phyloP scores from a whole-genome alignment of 148 eudicot genomes.

The Drosera capensis region DNA sequence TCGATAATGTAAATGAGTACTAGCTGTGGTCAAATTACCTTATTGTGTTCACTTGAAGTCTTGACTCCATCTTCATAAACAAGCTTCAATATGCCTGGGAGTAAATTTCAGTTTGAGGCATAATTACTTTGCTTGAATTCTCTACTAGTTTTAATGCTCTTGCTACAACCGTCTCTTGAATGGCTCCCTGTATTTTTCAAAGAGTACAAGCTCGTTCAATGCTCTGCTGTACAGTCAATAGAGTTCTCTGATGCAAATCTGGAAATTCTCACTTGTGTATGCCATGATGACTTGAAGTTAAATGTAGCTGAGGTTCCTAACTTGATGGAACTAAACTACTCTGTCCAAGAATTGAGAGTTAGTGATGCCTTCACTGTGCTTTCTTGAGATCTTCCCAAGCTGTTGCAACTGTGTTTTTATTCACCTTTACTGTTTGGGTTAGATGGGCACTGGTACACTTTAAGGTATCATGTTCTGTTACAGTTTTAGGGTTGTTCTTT shows the following conservation, averaged over 20 bases:
- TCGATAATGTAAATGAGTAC: too few species aligned
- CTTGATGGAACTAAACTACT: neutral
- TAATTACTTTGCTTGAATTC: too few species aligned
- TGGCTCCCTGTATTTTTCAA: neutral
- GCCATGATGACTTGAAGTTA: too few species aligned
- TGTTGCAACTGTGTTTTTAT: neutral
- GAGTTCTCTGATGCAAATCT: neutral
- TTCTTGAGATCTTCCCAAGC: neutral
- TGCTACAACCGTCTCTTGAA: too few species aligned
- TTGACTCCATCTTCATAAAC: too few species aligned
- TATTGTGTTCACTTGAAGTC: too few species aligned
- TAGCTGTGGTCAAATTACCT: too few species aligned
- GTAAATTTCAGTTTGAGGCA: too few species aligned
- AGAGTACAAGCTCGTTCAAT: neutral
- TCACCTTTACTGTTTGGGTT: neutral
- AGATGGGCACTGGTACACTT: neutral
- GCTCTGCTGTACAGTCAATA: too few species aligned
- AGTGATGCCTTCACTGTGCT: neutral
- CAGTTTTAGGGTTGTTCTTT: neutral
- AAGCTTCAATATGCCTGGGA: too few species aligned
- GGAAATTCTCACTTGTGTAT: neutral
- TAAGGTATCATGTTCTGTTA: neutral
- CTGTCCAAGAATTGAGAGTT: neutral
- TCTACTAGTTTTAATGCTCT: too few species aligned
- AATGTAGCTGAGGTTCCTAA: neutral